phyloP scores from a whole-genome alignment of 208 protist species.

The Trypanosoma congolense region DNA sequence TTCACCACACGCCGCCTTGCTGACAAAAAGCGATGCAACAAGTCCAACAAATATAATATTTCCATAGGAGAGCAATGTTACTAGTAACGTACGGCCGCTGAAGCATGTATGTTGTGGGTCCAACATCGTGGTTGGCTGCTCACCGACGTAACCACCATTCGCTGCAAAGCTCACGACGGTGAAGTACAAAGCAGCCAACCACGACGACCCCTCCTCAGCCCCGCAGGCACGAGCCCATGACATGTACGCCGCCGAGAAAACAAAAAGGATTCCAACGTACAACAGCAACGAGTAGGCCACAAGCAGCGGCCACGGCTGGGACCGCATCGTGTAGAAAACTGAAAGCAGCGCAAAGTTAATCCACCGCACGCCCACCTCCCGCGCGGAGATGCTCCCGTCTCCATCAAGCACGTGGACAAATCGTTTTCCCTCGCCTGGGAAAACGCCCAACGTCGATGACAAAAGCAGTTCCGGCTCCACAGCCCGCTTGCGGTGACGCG shows the following conservation, averaged over 20 bases:
- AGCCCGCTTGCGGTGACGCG: neutral
- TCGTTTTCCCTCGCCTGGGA: neutral
- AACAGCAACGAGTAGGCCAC: slow-evolving; percentile 53
- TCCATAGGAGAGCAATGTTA: slow-evolving; percentile 71
- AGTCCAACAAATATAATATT: slow-evolving; percentile 85
- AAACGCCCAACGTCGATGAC: slow-evolving; percentile 9
- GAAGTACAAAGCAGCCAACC: slow-evolving; percentile 66
- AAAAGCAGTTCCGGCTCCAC: slow-evolving; percentile 1
- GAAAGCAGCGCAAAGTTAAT: slow-evolving; percentile 66
- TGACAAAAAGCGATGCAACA: slow-evolving; percentile 77
- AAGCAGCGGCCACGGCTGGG: slow-evolving; percentile 48
- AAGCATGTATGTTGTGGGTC: slow-evolving; percentile 63
- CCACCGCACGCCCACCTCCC: slow-evolving; percentile 55
- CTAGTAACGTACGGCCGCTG: slow-evolving; percentile 57
- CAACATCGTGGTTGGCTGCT: slow-evolving; percentile 55
- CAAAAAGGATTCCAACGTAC: slow-evolving; percentile 57
- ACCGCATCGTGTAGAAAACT: slow-evolving; percentile 64
- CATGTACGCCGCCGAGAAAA: slow-evolving; percentile 49
- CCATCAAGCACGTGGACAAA: slow-evolving; percentile 64
- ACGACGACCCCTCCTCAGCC: slow-evolving; percentile 26
- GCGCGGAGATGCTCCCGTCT: slow-evolving; percentile 48
- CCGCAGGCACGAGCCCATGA: slow-evolving; percentile 56
- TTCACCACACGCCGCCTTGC: slow-evolving; percentile 67
- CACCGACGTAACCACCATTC: slow-evolving; percentile 82
- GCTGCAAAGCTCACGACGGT: slow-evolving; percentile 77